Evolutionary conservation across 768 basidiomycete species (phyloP).

Genomic region (Amanita subjunquillea): DNA sequence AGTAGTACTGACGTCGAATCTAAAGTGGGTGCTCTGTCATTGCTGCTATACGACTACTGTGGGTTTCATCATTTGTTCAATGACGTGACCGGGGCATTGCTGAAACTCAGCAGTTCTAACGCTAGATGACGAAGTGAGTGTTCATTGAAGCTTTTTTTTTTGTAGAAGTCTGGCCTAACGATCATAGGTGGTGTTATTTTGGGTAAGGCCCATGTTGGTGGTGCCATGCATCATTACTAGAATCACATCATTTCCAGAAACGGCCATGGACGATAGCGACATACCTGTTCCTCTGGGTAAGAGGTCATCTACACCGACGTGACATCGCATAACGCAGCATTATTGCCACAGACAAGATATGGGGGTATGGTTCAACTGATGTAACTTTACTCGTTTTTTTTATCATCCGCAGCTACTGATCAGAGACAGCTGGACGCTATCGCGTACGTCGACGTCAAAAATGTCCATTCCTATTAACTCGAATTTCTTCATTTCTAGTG

Average conservation of each 20-base stretch:
- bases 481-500: not conserved
- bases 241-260: not conserved
- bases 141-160: not conserved
- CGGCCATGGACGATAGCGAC: not conserved
- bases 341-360: not conserved
- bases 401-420: not conserved
- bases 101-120: not conserved
- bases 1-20: not conserved
- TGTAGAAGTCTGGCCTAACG: not conserved
- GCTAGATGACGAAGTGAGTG: not conserved
- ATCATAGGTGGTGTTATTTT: not conserved
- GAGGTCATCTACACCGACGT: not conserved
- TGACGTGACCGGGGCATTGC: not conserved
- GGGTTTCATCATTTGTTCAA: not conserved
- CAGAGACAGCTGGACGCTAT: not conserved
- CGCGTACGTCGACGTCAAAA: not conserved
- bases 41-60: not conserved
- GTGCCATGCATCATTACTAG: not conserved
- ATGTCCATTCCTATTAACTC: not conserved
- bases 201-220: not conserved
- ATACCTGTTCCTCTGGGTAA: not conserved
- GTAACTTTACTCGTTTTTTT: not conserved
- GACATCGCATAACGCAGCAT: not conserved
- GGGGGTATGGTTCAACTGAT: not conserved
- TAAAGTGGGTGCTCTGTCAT: not conserved